These are phyloP conservation scores for Crithidia mellificae DNA, from an alignment of 208 protist species.

Conservation along the genomic window DNA sequence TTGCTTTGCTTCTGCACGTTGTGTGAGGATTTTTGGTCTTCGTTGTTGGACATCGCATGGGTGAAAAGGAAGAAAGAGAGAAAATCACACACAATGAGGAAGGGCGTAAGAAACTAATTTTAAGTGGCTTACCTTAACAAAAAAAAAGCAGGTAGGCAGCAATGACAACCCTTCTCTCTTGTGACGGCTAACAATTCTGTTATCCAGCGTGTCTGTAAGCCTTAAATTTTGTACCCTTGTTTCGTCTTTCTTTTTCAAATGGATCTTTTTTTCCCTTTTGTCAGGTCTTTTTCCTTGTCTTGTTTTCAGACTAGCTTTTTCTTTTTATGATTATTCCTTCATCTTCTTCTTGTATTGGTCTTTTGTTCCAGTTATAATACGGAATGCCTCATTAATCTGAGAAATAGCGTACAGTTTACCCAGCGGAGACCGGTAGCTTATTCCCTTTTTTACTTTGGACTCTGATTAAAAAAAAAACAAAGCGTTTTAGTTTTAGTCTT, in stretches of 20 bases:
- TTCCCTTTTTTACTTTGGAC: no score
- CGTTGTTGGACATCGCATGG: neutral
- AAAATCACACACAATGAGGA: no score
- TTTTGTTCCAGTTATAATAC: neutral
- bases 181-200: neutral
- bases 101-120: neutral
- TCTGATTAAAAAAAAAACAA: no score
- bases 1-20: neutral
- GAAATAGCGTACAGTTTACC: no score
- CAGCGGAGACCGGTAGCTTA: no score
- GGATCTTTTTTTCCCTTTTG: slow-evolving; percentile 7
- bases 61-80: neutral
- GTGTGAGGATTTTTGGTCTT: neutral
- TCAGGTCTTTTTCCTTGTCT: neutral
- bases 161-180: neutral
- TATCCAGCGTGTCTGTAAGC: neutral
- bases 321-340: neutral
- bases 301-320: neutral
- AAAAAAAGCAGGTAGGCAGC: neutral
- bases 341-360: neutral
- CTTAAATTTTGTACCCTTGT: neutral
- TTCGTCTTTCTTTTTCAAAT: neutral
- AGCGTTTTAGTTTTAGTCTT: no score
- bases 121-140: neutral
- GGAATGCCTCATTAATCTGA: no score